These are phyloP conservation scores for Chaetomium sp. DNA, from an alignment of 2,329 filamentous ascomycete genomes.

Conservation along the genomic window DNA sequence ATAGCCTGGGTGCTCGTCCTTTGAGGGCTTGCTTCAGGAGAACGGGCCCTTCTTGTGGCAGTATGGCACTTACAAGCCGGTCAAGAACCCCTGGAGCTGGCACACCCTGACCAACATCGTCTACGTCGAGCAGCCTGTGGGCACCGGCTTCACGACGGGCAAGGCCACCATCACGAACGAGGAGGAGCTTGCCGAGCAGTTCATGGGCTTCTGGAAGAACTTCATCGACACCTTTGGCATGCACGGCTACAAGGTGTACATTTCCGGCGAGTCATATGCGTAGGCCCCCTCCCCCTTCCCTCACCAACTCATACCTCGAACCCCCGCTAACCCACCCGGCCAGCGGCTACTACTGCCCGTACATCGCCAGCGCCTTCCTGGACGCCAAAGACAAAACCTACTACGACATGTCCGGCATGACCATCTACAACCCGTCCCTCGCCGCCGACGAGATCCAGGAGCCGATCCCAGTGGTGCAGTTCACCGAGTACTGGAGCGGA, in stretches of 20 bases:
- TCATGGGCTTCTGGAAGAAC: conserved; percentile 78
- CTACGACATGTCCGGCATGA: conserved; percentile 67
- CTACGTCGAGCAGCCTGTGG: conserved; percentile 70
- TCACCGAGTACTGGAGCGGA: conserved; percentile 61
- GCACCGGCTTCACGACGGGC: conserved; percentile 70
- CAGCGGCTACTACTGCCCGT: conserved; percentile 65
- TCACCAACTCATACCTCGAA: not conserved
- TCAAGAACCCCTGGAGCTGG: conserved; percentile 72
- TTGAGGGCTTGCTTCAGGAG: conserved; percentile 72
- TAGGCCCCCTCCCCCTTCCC: conserved; percentile 25
- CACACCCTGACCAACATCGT: conserved; percentile 75
- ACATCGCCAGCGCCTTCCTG: conserved; percentile 73
- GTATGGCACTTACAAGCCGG: conserved; percentile 66
- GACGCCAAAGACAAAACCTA: conserved; percentile 65
- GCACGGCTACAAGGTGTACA: conserved; percentile 68
- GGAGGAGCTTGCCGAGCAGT: conserved; percentile 69
- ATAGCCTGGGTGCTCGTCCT: conserved; percentile 60
- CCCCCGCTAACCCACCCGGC: not conserved
- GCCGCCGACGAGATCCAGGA: conserved; percentile 51
- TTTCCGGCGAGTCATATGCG: conserved; percentile 73
- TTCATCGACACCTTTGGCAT: conserved; percentile 72
- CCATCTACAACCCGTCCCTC: conserved; percentile 73
- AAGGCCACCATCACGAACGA: conserved; percentile 65
- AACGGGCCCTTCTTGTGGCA: conserved; percentile 76
- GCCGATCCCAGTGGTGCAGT: conserved; percentile 56